Evolutionary conservation across 2,329 filamentous ascomycete species (phyloP), one percentile per base, ranked within the genome.

Genomic region (Colletotrichum lentis): DNA sequence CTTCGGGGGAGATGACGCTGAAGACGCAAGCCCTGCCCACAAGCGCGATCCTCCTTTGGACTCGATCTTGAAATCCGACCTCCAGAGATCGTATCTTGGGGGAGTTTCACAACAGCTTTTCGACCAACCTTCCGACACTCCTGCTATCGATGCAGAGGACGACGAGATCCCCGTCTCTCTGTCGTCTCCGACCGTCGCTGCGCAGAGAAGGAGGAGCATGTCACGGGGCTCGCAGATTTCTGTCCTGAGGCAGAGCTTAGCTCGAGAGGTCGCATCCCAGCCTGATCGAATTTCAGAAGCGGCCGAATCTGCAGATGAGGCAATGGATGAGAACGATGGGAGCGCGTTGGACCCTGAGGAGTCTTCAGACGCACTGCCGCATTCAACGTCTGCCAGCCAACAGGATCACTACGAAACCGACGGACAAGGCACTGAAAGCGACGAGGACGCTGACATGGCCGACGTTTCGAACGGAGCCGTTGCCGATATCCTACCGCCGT

Each of bases 151-250:
- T 18, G 18, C 5, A 4, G 50, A 46, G 44, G 62, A 61, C 20
- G 50, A 35, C 4, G 55, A 46, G 2, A 8, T 59, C 5, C 50
- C 57, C 6, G 57, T 58, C 12, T 46, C 52, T 5, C 35, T 44
- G 24, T 56, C 55, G 18, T 69, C 59, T 8, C 58, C 64, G 1
- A 68, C 56, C 18, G 55, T 64, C 18, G 56, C 56, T 41, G 66
- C 66, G 3, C 66, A 70, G 55, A 59, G 64, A 49, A 43, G 64
- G 18, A 55, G 68, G 35, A 69, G 67, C 46, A 69, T 69, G 67
- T 67, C 67, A n/a, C 55, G 66, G 5, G 66, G 66, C 14, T 69
- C 66, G 14, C 66, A 69, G 27, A 66, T 66, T n/a, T 69, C 66
- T n/a, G 24, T 46, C 3, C 35, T 61, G n/a, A 47, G 65, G 31